phyloP scores from a whole-genome alignment of 2,329 filamentous ascomycete species.

The Beauveria sp. region DNA sequence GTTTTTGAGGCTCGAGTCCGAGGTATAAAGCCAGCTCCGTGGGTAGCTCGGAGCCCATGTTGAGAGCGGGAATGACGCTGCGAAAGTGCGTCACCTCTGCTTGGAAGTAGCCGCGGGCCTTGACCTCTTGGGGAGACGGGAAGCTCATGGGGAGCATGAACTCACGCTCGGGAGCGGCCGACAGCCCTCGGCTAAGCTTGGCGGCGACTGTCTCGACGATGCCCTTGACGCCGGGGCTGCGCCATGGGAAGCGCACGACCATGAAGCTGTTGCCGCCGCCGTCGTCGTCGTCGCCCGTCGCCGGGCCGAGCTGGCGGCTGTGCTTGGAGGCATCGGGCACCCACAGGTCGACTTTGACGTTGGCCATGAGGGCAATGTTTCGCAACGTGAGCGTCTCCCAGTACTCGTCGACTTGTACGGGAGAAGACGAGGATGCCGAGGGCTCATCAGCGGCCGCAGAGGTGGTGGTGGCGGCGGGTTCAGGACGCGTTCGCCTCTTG shows the following conservation, averaged over 20 bases:
- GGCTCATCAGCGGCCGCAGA: neutral
- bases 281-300: conserved; percentile 14
- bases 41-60: conserved; percentile 52
- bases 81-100: conserved; percentile 60
- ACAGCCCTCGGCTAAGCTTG: conserved; percentile 41
- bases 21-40: conserved; percentile 57
- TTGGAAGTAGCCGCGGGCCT: conserved; percentile 48
- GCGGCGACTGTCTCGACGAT: conserved; percentile 36
- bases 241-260: conserved; percentile 59
- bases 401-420: neutral
- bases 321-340: conserved; percentile 54
- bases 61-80: conserved; percentile 46
- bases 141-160: conserved; percentile 59
- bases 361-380: conserved; percentile 62
- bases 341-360: conserved; percentile 61
- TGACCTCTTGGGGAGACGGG: conserved; percentile 50
- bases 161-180: conserved; percentile 51
- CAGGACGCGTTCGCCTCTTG: neutral
- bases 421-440: neutral
- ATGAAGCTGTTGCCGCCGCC: conserved; percentile 35
- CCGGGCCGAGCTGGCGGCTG: conserved; percentile 41
- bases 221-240: conserved; percentile 41
- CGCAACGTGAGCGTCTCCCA: conserved; percentile 70
- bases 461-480: conserved; percentile 2
- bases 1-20: conserved; percentile 51